Evolutionary conservation across 306 rosid species (phyloP), one percentile per base, ranked within the genome.

Genomic region (Luffa acutangula): DNA sequence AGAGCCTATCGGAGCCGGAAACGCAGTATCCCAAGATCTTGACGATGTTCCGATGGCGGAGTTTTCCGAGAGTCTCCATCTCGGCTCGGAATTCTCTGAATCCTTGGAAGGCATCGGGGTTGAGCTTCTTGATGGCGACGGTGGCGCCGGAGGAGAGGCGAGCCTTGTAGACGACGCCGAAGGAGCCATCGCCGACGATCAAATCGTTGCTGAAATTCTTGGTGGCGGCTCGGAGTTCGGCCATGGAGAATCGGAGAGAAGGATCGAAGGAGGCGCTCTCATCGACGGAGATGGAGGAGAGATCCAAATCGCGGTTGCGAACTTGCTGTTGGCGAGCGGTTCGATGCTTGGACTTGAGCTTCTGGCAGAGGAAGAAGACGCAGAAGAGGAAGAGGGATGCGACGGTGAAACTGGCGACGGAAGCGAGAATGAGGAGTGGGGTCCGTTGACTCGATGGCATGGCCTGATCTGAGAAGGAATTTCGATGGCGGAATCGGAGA

Each of bases 61-160:
- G 89, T 78, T 78, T 81, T n/a, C 91, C 86, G 3, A 95, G 87
- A 1, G 97, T 92, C 41, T 95, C 98, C 97, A 94, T 87, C 86
- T 94, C 98, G 18, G 98, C 98, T 33, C 86, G 88, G 81, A 94
- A 94, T 78, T 95, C 98, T 1, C 99, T 95, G 65, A 90, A 91
- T 6, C 99, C 99, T 80, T 95, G 99, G 84, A 95, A 95, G 11
- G 99, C 97, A 70, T 91, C 93, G 4, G 82, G 97, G 45, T 91
- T 88, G 20, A 92, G 97, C 81, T 89, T 89, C 80, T 95, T 95
- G 53, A 95, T 83, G 42, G 99, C 99, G 78, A 92, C 99, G 12
- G 65, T 11, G n/a, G 4, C 80, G 83, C 93, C 97, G 85, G 69
- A 80, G 79, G 92, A 70, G 85, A 95, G 96, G 12, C 84, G 83